A percentile compares a stretch with the other conserved stretches of the same genome.
phyloP scores from a whole-genome alignment of 108 stramenopile genomes.

The Parietichytrium sp. region DNA sequence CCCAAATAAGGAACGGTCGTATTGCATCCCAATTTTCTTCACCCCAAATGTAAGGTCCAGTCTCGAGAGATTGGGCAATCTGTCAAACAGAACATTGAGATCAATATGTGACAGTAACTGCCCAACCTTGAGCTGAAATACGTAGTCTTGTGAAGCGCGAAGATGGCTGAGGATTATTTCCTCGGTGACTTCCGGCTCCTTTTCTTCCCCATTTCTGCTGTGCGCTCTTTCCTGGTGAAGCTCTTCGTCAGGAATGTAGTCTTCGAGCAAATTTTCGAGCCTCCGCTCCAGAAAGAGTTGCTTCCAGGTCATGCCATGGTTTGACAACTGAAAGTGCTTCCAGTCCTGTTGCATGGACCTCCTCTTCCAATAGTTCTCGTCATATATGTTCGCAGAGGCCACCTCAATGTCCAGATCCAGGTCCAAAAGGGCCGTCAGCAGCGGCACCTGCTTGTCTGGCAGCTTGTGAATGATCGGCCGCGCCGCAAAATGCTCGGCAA shows the following conservation, averaged over 20 bases:
- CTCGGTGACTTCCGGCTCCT: background rate
- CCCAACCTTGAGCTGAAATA: slow-evolving; percentile 51
- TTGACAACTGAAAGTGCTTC: slow-evolving; percentile 55
- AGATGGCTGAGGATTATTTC: slow-evolving; percentile 41
- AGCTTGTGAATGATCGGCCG: background rate
- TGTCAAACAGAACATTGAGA: slow-evolving; percentile 38
- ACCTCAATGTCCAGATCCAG: slow-evolving; percentile 38
- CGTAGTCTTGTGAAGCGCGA: slow-evolving; percentile 54
- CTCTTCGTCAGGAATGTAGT: slow-evolving; percentile 37
- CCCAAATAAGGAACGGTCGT: slow-evolving; percentile 67
- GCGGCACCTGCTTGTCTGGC: background rate
- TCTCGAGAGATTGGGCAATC: slow-evolving; percentile 59
- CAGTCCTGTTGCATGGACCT: slow-evolving; percentile 51
- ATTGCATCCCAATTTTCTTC: slow-evolving; percentile 61
- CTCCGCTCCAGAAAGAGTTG: slow-evolving; percentile 64
- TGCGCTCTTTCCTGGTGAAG: background rate
- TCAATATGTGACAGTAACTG: slow-evolving; percentile 61
- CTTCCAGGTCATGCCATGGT: slow-evolving; percentile 70
- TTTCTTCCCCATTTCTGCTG: background rate
- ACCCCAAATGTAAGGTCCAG: slow-evolving; percentile 58
- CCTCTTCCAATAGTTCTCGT: slow-evolving; percentile 68
- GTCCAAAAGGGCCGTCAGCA: slow-evolving; percentile 28
- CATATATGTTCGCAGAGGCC: slow-evolving; percentile 57
- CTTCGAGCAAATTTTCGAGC: slow-evolving; percentile 48
- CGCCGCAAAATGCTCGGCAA: background rate